Conservation (phyloP, 352 stramenopile genomes). For the Pelagophyceae sp. region DNA sequence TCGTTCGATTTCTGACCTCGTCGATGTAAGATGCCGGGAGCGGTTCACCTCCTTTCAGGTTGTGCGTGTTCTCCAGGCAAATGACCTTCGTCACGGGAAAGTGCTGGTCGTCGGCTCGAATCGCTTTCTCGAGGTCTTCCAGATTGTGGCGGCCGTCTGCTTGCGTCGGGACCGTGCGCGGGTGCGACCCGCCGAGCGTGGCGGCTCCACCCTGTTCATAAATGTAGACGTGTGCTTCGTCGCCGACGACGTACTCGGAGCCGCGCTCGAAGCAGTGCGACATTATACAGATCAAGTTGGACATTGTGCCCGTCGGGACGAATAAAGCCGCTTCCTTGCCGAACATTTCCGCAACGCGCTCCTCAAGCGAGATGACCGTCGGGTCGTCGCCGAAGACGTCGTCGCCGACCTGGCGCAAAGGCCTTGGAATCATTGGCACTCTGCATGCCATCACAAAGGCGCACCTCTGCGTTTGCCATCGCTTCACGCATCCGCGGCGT, state of each 20-base stretch:
- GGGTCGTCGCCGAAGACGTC: conserved; percentile 82
- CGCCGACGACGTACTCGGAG: conserved; percentile 85
- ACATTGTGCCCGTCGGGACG: conserved; percentile 93
- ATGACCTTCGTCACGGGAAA: conserved; percentile 73
- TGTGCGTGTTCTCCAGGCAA: conserved; percentile 95
- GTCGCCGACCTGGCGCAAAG: conserved; percentile 65
- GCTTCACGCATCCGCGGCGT: conserved; percentile 76
- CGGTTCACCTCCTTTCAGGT: conserved; percentile 81
- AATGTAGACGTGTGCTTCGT: conserved; percentile 87
- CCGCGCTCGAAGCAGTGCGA: conserved; percentile 73
- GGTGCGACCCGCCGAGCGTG: conserved; percentile 64
- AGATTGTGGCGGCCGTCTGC: conserved; percentile 73
- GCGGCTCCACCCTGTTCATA: conserved; percentile 83
- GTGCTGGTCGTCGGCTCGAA: conserved; percentile 59
- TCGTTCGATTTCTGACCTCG: conserved; percentile 35
- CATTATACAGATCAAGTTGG: conserved; percentile 87
- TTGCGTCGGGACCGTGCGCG: conserved; percentile 68
- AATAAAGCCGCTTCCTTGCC: conserved; percentile 88
- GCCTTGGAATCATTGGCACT: no score
- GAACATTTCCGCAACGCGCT: conserved; percentile 75
- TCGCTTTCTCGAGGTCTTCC: conserved; percentile 19
- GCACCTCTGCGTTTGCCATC: conserved; percentile 63
- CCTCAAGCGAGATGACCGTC: conserved; percentile 82
- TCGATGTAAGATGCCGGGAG: conserved; percentile 70
- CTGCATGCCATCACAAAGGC: no score